Evolutionary conservation across 106 monocot genomes (phyloP), one percentile per base, ranked within the genome.

Genomic region (Dactylorhiza incarnata): DNA sequence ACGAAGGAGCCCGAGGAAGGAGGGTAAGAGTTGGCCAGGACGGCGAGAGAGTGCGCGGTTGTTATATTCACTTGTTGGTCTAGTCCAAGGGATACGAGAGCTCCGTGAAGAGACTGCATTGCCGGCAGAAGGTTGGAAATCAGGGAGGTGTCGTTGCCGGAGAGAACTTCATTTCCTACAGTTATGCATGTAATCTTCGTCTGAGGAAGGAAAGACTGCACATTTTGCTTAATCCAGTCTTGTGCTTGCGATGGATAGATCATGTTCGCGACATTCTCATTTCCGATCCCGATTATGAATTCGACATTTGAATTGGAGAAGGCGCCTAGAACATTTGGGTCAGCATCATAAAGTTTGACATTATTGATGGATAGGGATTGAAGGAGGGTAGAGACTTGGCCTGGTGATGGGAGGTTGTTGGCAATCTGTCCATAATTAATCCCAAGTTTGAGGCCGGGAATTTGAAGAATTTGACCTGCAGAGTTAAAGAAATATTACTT

Each of bases 401-500:
- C 6, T 5, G 82, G 90, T 54, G 81, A 23, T 2, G 85, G 90
- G 13, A 90, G 85, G 58, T 90, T 79, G 74, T 90, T 81, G 45
- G 87, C 90, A 5, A 85, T 76, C 54, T 90, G 90, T 4, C 90
- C 90, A 16, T 90, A 90, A 24, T 90, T 90, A 46, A 90, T 90
- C 24, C 90, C 87, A 1, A 90, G 37, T 4, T 75, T 79, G 59
- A 62, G 43, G 13, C 67, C 75, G n/a, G 70, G 26, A 3, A 74
- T 49, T 50, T 9, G 52, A 15, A 48, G 68, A 44, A 48, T 23
- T 49, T 72, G 48, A 48, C 49, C 72, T 72, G 72, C 45, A 17
- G 45, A 69, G 65, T 10, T 16, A 72, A 72, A 48, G n/a, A 72
- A 48, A 48, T 48, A 1, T 48, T 20, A 20, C 10, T 71, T 9